Percentiles rank a stretch among this genome's conserved stretches.
phyloP scores from a whole-genome alignment of 208 protist genomes.

The Acanthamoeba culbertsoni region DNA sequence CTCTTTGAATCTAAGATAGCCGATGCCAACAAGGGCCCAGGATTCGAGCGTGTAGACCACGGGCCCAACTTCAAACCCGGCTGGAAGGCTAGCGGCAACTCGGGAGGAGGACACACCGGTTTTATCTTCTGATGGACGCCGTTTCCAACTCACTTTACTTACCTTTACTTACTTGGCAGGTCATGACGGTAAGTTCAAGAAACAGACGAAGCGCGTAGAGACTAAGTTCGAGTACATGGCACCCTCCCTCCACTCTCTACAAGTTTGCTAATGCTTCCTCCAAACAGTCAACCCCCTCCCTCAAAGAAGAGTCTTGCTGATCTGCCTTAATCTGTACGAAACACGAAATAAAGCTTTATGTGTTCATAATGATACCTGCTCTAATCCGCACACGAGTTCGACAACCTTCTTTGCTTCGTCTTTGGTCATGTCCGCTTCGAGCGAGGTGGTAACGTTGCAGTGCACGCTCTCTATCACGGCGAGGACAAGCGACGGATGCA shows the following conservation, averaged over 20 bases:
- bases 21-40: neutral
- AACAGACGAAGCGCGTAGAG: slow-evolving; percentile 2
- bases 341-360: no score
- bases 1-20: neutral
- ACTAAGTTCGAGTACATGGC: slow-evolving; percentile 23
- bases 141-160: neutral
- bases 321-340: neutral
- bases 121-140: neutral
- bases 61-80: slow-evolving; percentile 33
- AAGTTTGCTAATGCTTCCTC: neutral
- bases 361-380: no score
- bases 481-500: neutral
- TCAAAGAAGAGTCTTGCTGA: slow-evolving; percentile 17
- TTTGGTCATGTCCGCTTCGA: neutral
- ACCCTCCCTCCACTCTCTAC: neutral
- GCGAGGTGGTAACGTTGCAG: neutral
- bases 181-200: slow-evolving; percentile 35
- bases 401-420: neutral
- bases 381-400: neutral
- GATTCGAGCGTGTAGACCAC: slow-evolving; percentile 3
- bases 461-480: neutral
- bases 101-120: slow-evolving; percentile 6
- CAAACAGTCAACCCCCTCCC: neutral
- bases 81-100: slow-evolving; percentile 25
- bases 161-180: neutral